Percentiles rank a stretch among this genome's conserved stretches.
Evolutionary conservation across 1,284 basidiomycete genomes (phyloP).

Genomic region (Pseudozyma sp.): DNA sequence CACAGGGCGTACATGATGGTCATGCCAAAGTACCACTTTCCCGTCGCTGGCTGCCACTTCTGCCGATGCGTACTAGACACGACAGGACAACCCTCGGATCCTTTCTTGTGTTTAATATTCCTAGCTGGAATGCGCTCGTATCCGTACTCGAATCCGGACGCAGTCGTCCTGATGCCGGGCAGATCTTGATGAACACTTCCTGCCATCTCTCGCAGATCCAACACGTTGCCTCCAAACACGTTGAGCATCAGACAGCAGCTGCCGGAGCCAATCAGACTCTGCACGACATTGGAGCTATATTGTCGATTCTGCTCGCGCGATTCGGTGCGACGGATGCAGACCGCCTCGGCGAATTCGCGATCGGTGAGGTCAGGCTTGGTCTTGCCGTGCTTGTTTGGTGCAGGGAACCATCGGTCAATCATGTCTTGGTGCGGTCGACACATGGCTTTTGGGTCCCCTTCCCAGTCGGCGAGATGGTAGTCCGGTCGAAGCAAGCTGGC

Average conservation of each 20-base stretch:
- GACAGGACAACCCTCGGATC: constrained; percentile 5
- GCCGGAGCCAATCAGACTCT: constrained; percentile 37
- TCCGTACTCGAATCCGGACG: constrained; percentile 22
- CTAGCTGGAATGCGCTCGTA: constrained; percentile 42
- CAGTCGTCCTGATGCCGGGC: constrained; percentile 24
- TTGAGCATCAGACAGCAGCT: constrained; percentile 49
- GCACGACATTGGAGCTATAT: constrained; percentile 38
- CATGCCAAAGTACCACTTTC: constrained; percentile 35
- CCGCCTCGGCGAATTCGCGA: constrained; percentile 31
- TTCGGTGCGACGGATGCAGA: constrained; percentile 29
- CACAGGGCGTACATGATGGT: constrained; percentile 41
- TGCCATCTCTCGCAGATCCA: constrained; percentile 43
- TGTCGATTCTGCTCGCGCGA: constrained; percentile 23
- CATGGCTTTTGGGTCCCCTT: constrained; percentile 26
- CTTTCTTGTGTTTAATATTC: constrained; percentile 20
- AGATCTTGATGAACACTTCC: constrained; percentile 25
- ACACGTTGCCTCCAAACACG: constrained; percentile 36
- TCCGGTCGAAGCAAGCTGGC: constrained; percentile 39
- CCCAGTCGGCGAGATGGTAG: constrained; percentile 32
- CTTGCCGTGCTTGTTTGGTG: constrained; percentile 29
- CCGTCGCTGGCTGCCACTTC: constrained; percentile 46
- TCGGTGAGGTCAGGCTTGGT: constrained; percentile 26
- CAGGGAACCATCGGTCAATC: constrained; percentile 47
- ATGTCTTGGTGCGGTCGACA: constrained; percentile 41
- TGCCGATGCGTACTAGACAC: constrained; percentile 11